Base-by-base conservation (phyloP, 2,329 filamentous ascomycete species). In the Xylaria sp. region DNA sequence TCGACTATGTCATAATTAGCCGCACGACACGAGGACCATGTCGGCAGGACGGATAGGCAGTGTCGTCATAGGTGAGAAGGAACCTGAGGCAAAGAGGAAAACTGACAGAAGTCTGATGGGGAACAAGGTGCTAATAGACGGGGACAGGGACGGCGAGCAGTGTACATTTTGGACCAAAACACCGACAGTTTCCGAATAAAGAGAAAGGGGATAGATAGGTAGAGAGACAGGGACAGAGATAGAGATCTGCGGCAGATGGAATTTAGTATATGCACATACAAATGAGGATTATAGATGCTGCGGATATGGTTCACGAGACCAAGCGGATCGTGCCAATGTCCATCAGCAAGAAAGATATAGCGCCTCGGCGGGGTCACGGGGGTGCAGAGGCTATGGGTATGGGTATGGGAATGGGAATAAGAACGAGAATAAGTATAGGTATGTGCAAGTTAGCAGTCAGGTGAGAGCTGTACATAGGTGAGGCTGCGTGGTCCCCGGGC, bases 331-430 rank as follows among this genome's bases (percentile, higher is more conserved):
- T 55, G 49, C 44, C 22, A 54, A 51, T 17, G 39, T 31, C 31
- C 60, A 66, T 63, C 25, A n/a, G 51, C 55, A 20, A 53, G 47
- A 38, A 49, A n/a, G 42, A 51, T 49, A 44, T 1, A 31, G 15
- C 27, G 42, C n/a, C 53, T 64, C 17, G 27, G 42, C n/a, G 22
- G 25, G n/a, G n/a, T 38, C 10, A 45, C 31, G 20, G 22, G n/a
- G 47, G 27, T 4, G 22, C 17, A 22, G 22, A 29, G 5, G 29
- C 29, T 31, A 27, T 36, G 29, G 25, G 31, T 54, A 44, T 29
- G 36, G n/a, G 51, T n/a, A n/a, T n/a, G n/a, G n/a, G n/a, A n/a
- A n/a, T n/a, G n/a, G n/a, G n/a, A n/a, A n/a, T n/a, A n/a, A n/a
- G n/a, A n/a, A n/a, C n/a, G n/a, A n/a, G n/a, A n/a, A n/a, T n/a